These are phyloP conservation scores for Pichia deserticola DNA, from an alignment of 805 yeast genomes.

Conservation along the genomic window DNA sequence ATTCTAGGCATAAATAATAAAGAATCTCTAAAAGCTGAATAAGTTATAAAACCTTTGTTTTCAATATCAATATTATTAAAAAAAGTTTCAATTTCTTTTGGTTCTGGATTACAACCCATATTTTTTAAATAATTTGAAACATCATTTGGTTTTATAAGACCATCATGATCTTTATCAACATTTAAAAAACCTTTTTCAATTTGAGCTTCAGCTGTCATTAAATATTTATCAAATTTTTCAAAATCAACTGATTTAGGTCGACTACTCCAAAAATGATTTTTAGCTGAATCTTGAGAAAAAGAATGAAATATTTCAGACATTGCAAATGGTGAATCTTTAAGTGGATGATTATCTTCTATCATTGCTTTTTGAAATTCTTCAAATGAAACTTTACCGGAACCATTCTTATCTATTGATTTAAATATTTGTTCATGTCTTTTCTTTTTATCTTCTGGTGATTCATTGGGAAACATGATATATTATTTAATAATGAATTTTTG, in stretches of 20 bases:
- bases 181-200: constrained; percentile 59
- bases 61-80: constrained; percentile 49
- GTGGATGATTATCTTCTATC: constrained; percentile 50
- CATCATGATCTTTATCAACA: constrained; percentile 69
- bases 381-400: constrained; percentile 42
- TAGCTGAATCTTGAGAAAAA: constrained; percentile 25
- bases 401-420: constrained; percentile 35
- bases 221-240: constrained; percentile 59
- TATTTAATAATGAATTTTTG: too few species aligned
- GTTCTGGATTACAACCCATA: constrained; percentile 47
- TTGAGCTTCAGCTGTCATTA: constrained; percentile 61
- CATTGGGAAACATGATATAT: constrained; percentile 8
- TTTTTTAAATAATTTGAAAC: constrained; percentile 55
- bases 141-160: constrained; percentile 57
- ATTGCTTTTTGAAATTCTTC: constrained; percentile 42
- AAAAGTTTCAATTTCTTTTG: constrained; percentile 44
- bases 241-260: constrained; percentile 44
- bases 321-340: constrained; percentile 53
- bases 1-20: constrained; percentile 75
- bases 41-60: constrained; percentile 62
- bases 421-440: constrained; percentile 36
- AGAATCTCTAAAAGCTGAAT: constrained; percentile 81
- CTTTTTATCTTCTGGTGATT: constrained; percentile 16
- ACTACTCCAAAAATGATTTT: constrained; percentile 3
- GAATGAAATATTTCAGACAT: constrained; percentile 49